These are phyloP conservation scores for Magnaporthiopsis incrustans DNA, from an alignment of 2,329 filamentous ascomycete genomes.

Conservation along the genomic window DNA sequence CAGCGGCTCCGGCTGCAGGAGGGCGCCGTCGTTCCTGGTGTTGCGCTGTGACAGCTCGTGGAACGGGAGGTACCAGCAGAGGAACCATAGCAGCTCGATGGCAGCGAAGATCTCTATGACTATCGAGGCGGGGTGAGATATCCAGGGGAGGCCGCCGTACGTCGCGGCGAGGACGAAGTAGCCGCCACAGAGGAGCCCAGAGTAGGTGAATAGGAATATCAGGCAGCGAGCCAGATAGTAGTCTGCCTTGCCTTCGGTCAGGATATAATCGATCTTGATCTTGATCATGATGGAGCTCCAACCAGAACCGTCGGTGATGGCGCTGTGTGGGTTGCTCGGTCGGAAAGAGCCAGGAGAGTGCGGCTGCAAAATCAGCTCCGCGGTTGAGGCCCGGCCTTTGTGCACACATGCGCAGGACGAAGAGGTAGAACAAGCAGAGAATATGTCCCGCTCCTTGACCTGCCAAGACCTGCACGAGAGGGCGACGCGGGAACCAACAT, in stretches of 20 bases:
- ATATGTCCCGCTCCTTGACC: no score
- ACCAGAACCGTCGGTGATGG: no score
- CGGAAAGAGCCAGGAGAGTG: no score
- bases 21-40: not conserved
- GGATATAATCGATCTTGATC: not conserved
- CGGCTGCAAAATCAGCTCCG: no score
- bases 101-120: conserved; percentile 14
- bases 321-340: no score
- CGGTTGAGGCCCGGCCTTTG: no score
- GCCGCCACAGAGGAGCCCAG: conserved; percentile 11
- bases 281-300: no score
- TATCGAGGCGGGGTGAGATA: conserved; percentile 18
- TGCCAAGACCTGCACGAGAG: no score
- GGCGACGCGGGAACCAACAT: no score
- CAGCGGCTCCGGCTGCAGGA: conserved; percentile 5
- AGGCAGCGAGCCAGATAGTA: not conserved
- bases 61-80: conserved; percentile 15
- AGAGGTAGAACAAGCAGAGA: no score
- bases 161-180: conserved; percentile 16
- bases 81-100: conserved; percentile 15
- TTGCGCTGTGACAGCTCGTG: conserved; percentile 10
- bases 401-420: no score
- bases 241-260: not conserved
- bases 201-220: conserved; percentile 1
- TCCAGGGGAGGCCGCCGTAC: conserved; percentile 15